A percentile compares a stretch with the other conserved stretches of the same genome.
phyloP scores from a whole-genome alignment of 257 asterid species.

The Solanum piurae region DNA sequence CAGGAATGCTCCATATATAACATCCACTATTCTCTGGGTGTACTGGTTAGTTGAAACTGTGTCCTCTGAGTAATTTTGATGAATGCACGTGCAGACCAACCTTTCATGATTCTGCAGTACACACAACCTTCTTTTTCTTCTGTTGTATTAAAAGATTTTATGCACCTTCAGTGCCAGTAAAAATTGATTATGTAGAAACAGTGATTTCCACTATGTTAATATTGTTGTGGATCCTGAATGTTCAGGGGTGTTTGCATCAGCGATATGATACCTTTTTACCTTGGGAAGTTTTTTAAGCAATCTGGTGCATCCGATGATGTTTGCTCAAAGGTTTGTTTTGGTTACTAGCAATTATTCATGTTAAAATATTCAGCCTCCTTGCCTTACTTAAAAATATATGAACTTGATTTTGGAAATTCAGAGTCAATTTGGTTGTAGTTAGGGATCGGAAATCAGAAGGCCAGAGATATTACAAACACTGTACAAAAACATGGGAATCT shows the following conservation, averaged over 20 bases:
- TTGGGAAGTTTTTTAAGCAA: conserved; percentile 60
- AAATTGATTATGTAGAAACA: background rate
- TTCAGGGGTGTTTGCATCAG: conserved; percentile 89
- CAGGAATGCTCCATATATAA: conserved; percentile 55
- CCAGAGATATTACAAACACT: conserved; percentile 32
- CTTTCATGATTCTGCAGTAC: background rate
- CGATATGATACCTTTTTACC: conserved; percentile 87
- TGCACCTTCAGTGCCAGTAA: background rate
- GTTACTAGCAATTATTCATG: background rate
- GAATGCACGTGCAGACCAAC: background rate
- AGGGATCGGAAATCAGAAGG: conserved; percentile 73
- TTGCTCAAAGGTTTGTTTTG: conserved; percentile 53
- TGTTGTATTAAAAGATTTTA: background rate
- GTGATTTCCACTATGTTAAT: background rate
- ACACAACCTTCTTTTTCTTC: background rate
- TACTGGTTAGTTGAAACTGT: conserved; percentile 55
- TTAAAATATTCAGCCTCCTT: background rate
- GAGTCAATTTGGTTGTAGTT: conserved; percentile 29
- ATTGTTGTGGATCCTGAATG: background rate
- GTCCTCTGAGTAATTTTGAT: background rate
- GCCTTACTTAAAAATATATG: background rate
- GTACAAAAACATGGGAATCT: conserved; percentile 76
- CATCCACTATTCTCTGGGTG: conserved; percentile 73
- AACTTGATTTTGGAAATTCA: background rate
- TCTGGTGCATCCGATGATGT: conserved; percentile 65